Base-by-base conservation (phyloP, 495 filamentous ascomycete species). In the Massariosphaeria phaeospora region DNA sequence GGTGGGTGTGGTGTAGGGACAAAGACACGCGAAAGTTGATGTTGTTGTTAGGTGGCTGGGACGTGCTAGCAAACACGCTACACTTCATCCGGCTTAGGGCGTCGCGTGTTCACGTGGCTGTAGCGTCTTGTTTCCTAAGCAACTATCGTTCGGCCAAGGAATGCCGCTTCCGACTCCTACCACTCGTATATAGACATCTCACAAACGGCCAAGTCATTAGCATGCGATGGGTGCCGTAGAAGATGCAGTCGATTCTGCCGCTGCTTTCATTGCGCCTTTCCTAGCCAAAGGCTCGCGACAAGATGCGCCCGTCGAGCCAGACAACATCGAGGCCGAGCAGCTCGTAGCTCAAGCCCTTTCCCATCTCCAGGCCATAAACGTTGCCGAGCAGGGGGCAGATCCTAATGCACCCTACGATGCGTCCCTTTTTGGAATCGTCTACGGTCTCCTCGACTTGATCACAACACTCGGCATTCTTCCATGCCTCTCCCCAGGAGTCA, bases 371-470 rank as follows among this genome's bases (percentile, higher is more conserved):
- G 25, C 24, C 1, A 61, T 64, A 11, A 53, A 64, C 34, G 12
- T 30, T n/a, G 61, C 56, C 1, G 57, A 60, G 15, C 23, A 49
- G 27, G 39, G 25, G 18, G 20, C 36, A 17, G 33, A 15, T 7
- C 42, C 48, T 10, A 33, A 63, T 48, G 48, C 55, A 23, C 50
- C 55, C 2, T 63, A 63, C 29, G 61, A 63, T 49, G 61, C 50
- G 18, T 48, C 55, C 9, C 35, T 63, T 11, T 44, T 59, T 17
- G 61, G 55, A 20, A 40, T 63, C 6, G 57, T 64, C 29, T 64
- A 60, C 29, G 57, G 57, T 21, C 57, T 64, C 8, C 34, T 64
- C 6, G 61, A 64, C 26, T 30, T 64, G n/a, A 27, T 61, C 12
- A 50, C 56, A 3, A 49, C 59, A 1, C 48, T 35, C 11, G 61